Base-by-base conservation (phyloP, 2,329 filamentous ascomycete species). In the Cryphonectria naterciae region DNA sequence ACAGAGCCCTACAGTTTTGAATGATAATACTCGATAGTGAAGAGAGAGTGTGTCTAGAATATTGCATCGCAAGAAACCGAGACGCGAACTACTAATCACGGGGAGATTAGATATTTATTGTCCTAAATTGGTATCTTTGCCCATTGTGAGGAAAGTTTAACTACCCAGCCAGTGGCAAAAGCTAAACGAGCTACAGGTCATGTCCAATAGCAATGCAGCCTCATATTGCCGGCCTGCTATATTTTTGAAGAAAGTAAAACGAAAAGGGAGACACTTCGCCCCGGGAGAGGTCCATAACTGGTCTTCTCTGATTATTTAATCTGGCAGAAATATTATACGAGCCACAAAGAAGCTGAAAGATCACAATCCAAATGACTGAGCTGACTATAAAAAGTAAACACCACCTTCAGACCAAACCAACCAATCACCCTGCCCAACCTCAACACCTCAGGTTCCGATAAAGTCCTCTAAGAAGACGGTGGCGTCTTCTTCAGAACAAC, bases 401-500 rank as follows among this genome's bases (percentile, higher is more conserved):
- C 6, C 54, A 58, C 15, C 54, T 56, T 7, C 5, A 32, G 13
- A 58, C 28, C 13, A 19, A 17, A 22, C 7, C 7, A n/a, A 49
- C 46, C 6, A n/a, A n/a, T n/a, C 54, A 17, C 6, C 1, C 25
- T 19, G 35, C 19, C 28, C 54, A 58, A 19, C 28, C 5, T 28
- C 6, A 58, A 58, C 25, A 32, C 6, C 13, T 32, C 13, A 8
- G 8, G 19, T 58, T 3, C 54, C 4, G 25, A 32, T 19, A 19
- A 7, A 7, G 15, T 2, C 17, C 3, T n/a, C 35, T 61, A 62
- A n/a, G 32, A 22, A 25, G 8, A 0, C 19, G 35, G 37, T 22
- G 60, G 60, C 60, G 19, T 39, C 19, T 62, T 41, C 35, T 62
- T 62, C 35, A 62, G 35, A 6, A 62, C 60, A 2, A 62, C 60